Evolutionary conservation across 1,284 basidiomycete species (phyloP).

Genomic region (Phlebopus sp.): DNA sequence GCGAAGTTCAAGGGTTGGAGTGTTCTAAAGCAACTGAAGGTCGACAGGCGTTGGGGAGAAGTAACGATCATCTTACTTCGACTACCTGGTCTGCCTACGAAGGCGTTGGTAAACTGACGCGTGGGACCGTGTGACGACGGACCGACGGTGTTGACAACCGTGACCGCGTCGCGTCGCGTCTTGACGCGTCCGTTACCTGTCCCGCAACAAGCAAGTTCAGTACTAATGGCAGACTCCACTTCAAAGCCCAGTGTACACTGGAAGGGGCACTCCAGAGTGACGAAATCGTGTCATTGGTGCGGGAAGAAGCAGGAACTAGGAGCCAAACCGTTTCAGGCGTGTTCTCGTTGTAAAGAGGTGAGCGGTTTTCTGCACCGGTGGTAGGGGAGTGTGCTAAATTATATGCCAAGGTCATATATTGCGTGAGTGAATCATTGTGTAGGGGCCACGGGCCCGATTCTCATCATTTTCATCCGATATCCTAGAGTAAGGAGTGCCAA

Average conservation of each 20-base stretch:
- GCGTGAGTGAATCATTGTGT: not conserved
- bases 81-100: too few relatives aligned
- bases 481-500: constrained; percentile 6
- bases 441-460: not conserved
- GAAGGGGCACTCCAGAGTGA: constrained; percentile 6
- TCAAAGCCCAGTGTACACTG: not conserved
- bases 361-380: not conserved
- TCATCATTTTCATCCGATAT: not conserved
- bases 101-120: too few relatives aligned
- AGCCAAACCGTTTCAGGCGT: constrained; percentile 4
- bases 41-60: too few relatives aligned
- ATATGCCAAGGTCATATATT: constrained; percentile 4
- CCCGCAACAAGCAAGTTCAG: too few relatives aligned
- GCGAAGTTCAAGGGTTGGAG: too few relatives aligned
- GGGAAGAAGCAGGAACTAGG: constrained; percentile 3
- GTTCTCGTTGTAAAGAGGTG: constrained; percentile 8
- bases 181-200: too few relatives aligned
- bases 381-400: too few relatives aligned
- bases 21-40: too few relatives aligned
- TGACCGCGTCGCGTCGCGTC: too few relatives aligned
- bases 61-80: too few relatives aligned
- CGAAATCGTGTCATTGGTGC: constrained; percentile 7
- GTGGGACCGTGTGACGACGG: too few relatives aligned
- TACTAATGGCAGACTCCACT: not conserved
- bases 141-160: too few relatives aligned